Percentiles rank a stretch among this genome's conserved stretches.
phyloP scores from a whole-genome alignment of 148 eudicot genomes.

The Heliamphora exappendiculata region DNA sequence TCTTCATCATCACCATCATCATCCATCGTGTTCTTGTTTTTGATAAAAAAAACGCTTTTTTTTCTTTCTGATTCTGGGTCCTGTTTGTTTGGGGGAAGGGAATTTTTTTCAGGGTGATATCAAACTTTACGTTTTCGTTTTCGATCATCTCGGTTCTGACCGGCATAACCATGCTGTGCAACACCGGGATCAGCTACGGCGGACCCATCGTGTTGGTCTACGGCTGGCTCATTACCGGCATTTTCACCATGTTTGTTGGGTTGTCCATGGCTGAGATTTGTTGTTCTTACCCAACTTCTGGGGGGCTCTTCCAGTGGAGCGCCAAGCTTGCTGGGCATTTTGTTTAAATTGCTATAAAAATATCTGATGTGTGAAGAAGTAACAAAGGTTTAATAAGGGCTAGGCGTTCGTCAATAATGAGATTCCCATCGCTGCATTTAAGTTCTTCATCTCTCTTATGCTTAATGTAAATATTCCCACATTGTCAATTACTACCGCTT shows the following conservation, averaged over 20 bases:
- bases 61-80: no score
- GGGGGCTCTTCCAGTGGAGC: conserved; percentile 94
- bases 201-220: conserved; percentile 69
- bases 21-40: background rate
- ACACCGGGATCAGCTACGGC: conserved; percentile 56
- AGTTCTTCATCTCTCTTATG: no score
- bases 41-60: no score
- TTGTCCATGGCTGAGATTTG: conserved; percentile 93
- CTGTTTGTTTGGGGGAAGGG: no score
- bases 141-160: conserved; percentile 83
- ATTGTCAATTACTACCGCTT: no score
- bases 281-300: conserved; percentile 86
- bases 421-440: background rate
- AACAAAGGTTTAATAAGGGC: no score
- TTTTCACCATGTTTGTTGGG: conserved; percentile 79
- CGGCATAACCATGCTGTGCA: conserved; percentile 65
- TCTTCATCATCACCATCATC: background rate
- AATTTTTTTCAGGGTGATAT: conserved; percentile 64
- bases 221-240: conserved; percentile 78
- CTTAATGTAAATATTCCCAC: no score
- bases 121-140: conserved; percentile 80
- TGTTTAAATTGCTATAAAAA: background rate
- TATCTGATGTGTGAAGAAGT: no score
- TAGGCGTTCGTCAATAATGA: no score
- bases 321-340: conserved; percentile 78